Evolutionary conservation across 2,329 filamentous ascomycete genomes (phyloP).

Genomic region (Epichloe gansuensis): DNA sequence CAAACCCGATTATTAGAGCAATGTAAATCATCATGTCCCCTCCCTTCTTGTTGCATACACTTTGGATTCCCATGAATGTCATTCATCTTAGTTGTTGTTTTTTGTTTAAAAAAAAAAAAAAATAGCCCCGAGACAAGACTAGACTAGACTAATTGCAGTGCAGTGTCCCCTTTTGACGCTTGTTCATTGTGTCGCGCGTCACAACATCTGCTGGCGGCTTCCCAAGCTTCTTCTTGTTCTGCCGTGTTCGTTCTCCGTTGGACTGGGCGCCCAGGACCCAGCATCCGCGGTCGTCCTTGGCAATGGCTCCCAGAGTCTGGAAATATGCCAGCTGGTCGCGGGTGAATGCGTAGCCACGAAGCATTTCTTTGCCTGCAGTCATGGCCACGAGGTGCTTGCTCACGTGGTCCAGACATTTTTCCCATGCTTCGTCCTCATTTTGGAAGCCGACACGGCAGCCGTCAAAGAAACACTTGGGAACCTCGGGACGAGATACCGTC

Average conservation of each 20-base stretch:
- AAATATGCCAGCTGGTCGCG: slow-evolving; percentile 1
- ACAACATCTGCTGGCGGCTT: not conserved
- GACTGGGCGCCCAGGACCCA: slow-evolving; percentile 15
- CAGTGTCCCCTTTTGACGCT: not conserved
- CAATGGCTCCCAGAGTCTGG: slow-evolving; percentile 9
- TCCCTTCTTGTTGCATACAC: too few species aligned
- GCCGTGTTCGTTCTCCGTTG: slow-evolving; percentile 1
- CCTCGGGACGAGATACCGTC: slow-evolving; percentile 36
- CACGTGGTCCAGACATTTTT: slow-evolving; percentile 77
- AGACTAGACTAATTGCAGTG: not conserved
- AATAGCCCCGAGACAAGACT: too few species aligned
- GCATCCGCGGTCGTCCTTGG: slow-evolving; percentile 16
- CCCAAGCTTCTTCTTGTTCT: slow-evolving; percentile 5
- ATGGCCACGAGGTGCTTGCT: slow-evolving; percentile 57
- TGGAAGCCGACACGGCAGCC: slow-evolving; percentile 48
- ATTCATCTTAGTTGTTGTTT: too few species aligned
- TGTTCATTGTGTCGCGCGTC: not conserved
- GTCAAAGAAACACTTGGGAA: slow-evolving; percentile 46
- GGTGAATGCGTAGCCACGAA: not conserved
- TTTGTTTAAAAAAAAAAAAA: too few species aligned
- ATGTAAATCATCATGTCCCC: too few species aligned
- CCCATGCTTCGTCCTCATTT: slow-evolving; percentile 55
- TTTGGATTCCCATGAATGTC: too few species aligned
- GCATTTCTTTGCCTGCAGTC: not conserved
- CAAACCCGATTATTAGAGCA: too few species aligned